Evolutionary conservation across 176 grass and related monocot species (phyloP).

Genomic region (Avena atlantica): DNA sequence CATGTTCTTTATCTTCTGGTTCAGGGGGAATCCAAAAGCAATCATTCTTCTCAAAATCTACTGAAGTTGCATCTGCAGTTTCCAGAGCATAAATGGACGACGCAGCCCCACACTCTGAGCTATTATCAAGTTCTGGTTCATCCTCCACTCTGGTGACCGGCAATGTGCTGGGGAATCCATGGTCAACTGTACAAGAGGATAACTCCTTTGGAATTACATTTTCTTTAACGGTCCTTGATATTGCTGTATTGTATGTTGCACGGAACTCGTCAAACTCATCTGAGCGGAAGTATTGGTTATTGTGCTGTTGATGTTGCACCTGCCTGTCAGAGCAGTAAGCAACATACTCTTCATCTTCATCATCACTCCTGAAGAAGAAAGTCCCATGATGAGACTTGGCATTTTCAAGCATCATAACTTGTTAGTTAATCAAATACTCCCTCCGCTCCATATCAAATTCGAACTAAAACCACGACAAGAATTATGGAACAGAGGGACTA

Average conservation of each 20-base stretch:
- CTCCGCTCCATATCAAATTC: too few relatives aligned
- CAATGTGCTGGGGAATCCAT: conserved; percentile 40
- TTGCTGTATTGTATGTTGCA: conserved; percentile 52
- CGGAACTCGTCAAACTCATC: conserved; percentile 65
- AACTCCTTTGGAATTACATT: conserved; percentile 58
- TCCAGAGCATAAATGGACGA: conserved; percentile 84
- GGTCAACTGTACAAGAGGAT: conserved; percentile 42
- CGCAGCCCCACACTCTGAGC: conserved; percentile 76
- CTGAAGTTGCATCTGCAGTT: conserved; percentile 58
- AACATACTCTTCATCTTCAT: conserved; percentile 73
- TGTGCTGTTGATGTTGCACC: conserved; percentile 49
- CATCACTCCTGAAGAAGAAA: conserved; percentile 73
- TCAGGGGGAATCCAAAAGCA: conserved; percentile 89
- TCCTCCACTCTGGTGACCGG: conserved; percentile 65
- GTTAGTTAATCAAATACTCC: not conserved
- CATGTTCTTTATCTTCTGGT: conserved; percentile 84
- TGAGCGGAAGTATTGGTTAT: conserved; percentile 62
- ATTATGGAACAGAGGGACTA: not conserved
- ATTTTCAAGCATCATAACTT: conserved; percentile 24
- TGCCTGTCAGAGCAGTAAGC: conserved; percentile 64
- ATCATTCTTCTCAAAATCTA: conserved; percentile 88
- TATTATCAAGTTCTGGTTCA: conserved; percentile 82
- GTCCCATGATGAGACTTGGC: conserved; percentile 8
- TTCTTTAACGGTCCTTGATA: conserved; percentile 46
- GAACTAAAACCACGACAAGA: too few relatives aligned